phyloP scores from a whole-genome alignment of 1,139 yeast species.

The Maudiozyma humilis region DNA sequence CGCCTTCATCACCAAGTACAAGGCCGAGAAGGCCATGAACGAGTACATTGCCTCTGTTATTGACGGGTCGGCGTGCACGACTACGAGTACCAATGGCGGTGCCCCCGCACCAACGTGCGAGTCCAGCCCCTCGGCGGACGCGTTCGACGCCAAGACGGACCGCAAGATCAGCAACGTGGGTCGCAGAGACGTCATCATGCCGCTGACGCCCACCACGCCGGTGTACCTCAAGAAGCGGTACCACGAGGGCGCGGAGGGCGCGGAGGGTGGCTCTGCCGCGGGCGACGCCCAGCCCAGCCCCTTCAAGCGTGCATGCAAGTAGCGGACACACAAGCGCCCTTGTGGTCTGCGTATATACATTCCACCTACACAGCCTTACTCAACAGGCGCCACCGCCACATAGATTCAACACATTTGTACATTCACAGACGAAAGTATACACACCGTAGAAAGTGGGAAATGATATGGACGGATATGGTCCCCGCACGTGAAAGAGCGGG shows the following conservation, averaged over 20 bases:
- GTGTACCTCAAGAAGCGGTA: constrained; percentile 7
- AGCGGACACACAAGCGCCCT: neutral
- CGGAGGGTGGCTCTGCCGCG: too few species aligned
- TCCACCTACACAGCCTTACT: neutral
- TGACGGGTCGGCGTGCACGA: too few species aligned
- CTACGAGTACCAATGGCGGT: too few species aligned
- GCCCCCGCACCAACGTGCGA: neutral
- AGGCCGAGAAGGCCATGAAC: constrained; percentile 5
- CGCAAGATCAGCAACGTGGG: neutral
- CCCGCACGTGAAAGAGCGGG: too few species aligned
- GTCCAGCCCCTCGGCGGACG: neutral
- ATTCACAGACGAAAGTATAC: too few species aligned
- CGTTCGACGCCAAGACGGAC: neutral
- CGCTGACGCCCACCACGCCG: constrained; percentile 14
- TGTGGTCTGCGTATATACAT: too few species aligned
- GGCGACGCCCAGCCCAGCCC: neutral
- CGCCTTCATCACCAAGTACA: constrained; percentile 4
- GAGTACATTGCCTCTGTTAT: constrained; percentile 2
- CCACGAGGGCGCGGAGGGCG: constrained; percentile 2
- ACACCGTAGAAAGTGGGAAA: too few species aligned
- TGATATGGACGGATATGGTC: too few species aligned
- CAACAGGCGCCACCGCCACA: neutral
- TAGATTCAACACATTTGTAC: neutral
- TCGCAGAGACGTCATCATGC: constrained; percentile 5
- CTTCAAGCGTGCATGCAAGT: constrained; percentile 6